Base-by-base conservation (phyloP, 352 stramenopile genomes). In the Phytophthora colocasiae region DNA sequence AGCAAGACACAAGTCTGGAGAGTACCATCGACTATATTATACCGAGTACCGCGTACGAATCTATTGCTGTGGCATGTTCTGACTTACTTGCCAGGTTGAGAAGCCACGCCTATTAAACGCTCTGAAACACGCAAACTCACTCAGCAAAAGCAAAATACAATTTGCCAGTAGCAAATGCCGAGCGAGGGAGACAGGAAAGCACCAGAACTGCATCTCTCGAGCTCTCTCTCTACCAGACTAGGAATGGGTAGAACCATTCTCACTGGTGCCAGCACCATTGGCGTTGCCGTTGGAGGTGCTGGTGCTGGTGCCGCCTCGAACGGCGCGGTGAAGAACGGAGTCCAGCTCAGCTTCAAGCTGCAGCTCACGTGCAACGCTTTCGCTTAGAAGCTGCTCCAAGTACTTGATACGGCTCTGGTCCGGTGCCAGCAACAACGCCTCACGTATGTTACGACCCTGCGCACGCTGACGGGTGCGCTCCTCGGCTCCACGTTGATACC, bases 401-500 rank as follows among this genome's bases (percentile, higher is more conserved):
- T 94, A 96, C 77, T 94, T 94, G 70, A 96, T 93, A 32, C 86
- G 88, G 54, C 78, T 93, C 67, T 93, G 82, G 53, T 94, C 86
- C 0, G 87, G 85, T 5, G 84, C 84, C 63, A 91, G 79, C 45
- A 85, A 70, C 43, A 96, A 73, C 10, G 85, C 81, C 38, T 96
- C 87, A 17, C 87, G 85, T 47, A 94, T 88, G 60, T 85, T 93
- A 7, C 85, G 84, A 3, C 78, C 86, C 60, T 94, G 87, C 2
- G 83, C 80, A 12, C 88, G 88, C 60, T 96, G 86, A 2, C 86
- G 82, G 11, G 84, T 93, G 26, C 88, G 88, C 45, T 93, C 84
- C 22, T 93, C 84, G 1, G 77, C 84, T 15, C 82, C 79, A 10
- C 69, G 74, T 5, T 82, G 73, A 63, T 93, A 92, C 26, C 81